phyloP scores from a whole-genome alignment of 2,329 filamentous ascomycete species.

The Claviceps purpurea region DNA sequence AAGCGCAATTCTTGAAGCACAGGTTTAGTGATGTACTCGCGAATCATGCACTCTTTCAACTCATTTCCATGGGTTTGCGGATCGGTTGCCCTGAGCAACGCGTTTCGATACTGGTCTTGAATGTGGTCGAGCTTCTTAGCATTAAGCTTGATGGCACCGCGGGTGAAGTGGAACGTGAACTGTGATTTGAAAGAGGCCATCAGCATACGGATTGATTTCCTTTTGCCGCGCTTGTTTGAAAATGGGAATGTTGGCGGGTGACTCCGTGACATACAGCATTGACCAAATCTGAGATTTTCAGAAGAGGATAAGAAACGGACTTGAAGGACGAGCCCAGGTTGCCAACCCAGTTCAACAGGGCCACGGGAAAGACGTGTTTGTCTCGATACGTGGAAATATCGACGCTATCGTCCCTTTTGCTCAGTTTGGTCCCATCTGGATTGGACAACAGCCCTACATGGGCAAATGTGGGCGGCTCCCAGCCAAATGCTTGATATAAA shows the following conservation, averaged over 20 bases:
- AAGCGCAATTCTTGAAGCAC: constrained; percentile 12
- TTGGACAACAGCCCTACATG: constrained; percentile 67
- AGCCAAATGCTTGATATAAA: constrained; percentile 66
- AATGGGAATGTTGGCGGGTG: too few relatives aligned
- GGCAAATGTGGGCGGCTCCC: constrained; percentile 62
- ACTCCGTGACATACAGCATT: constrained; percentile 38
- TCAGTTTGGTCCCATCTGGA: constrained; percentile 59
- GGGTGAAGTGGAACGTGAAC: constrained; percentile 81
- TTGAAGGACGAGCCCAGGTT: constrained; percentile 40
- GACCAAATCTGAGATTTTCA: constrained; percentile 54
- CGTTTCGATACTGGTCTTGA: constrained; percentile 50
- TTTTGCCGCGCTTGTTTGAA: not conserved
- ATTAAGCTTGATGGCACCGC: constrained; percentile 74
- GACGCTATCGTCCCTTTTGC: constrained; percentile 58
- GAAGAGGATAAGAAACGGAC: constrained; percentile 13
- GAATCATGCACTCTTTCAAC: constrained; percentile 11
- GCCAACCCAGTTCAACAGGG: constrained; percentile 66
- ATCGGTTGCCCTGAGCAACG: constrained; percentile 17
- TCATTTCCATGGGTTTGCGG: not conserved
- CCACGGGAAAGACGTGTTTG: constrained; percentile 31
- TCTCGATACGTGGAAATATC: constrained; percentile 38
- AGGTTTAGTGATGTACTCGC: constrained; percentile 11
- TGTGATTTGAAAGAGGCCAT: constrained; percentile 18
- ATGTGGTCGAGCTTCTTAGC: constrained; percentile 69
- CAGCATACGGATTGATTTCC: constrained; percentile 7